Evolutionary conservation across 2,329 filamentous ascomycete genomes (phyloP), one percentile per base, ranked within the genome.

Genomic region (Colletotrichum tropicicola): DNA sequence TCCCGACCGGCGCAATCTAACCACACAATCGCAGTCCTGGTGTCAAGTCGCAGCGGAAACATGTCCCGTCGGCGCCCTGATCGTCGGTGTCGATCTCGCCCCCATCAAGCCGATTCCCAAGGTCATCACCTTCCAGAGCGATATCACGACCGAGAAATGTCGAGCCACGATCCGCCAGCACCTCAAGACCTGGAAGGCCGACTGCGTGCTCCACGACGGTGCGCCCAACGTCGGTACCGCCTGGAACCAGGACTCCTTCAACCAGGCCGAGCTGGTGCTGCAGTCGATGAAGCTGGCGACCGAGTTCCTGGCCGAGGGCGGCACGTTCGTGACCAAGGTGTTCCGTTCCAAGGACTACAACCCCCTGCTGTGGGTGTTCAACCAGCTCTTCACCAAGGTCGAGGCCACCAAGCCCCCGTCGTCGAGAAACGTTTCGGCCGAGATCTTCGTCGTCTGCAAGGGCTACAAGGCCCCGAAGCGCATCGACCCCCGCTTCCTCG

Each of bases 261-360:
- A 95, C 68, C 96, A 99, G 80, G 96, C 95, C 64, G 95, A 98
- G 80, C 83, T 99, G 55, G 93, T 92, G 12, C 82, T 99, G 59
- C 92, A 97, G 76, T 92, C 93, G 8, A 86, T 99, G 85, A 97
- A 97, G 78, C 83, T 99, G 61, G 96, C 96, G 3, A 97, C 94
- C 0, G 95, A 99, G 70, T 99, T 99, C 71, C 80, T 99, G 62
- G 86, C 89, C 17, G 91, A 95, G 76, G 93, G 94, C 47, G 96
- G 96, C 68, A 95, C 91, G 8, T 98, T 98, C 69, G 94, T 98
- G 45, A 98, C 95, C 59, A 99, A 99, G 80, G 93, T 99, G 44
- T 99, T 99, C 84, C 85, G 96, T 68, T 97, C 93, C 32, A 98
- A 98, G 76, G 95, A 99, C 76, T 98, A 97, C 83, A 98, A 98